These are phyloP conservation scores for Sungouiozyma intestinalis DNA, from an alignment of 805 yeast species.

Conservation along the genomic window DNA sequence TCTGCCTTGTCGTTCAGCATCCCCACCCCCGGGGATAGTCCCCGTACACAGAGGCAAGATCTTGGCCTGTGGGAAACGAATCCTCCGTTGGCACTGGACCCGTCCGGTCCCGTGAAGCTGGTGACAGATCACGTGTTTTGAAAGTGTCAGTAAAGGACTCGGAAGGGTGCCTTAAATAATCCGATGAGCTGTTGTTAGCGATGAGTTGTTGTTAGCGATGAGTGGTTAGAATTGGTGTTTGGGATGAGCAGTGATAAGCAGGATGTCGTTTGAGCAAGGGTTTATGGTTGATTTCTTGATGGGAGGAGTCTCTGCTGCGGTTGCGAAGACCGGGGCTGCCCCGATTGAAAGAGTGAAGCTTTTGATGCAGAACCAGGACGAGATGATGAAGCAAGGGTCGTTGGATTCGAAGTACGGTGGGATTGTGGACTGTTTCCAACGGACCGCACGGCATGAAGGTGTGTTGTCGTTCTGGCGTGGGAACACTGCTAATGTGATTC, in stretches of 20 bases:
- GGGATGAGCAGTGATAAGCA: too few relatives aligned
- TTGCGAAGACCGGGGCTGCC: conserved; percentile 99
- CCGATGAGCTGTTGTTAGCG: neutral
- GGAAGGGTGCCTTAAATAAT: neutral
- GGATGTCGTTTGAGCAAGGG: conserved; percentile 1
- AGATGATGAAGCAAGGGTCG: conserved; percentile 93
- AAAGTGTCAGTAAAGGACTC: neutral
- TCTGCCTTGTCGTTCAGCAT: too few relatives aligned
- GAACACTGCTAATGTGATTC: conserved; percentile 93
- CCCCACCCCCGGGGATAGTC: too few relatives aligned
- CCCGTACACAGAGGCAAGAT: too few relatives aligned
- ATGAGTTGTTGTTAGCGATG: too few relatives aligned
- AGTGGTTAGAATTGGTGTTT: too few relatives aligned
- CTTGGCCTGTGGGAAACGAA: too few relatives aligned
- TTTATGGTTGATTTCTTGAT: conserved; percentile 83
- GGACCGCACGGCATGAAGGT: conserved; percentile 89
- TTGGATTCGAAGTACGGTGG: conserved; percentile 70
- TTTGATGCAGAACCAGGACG: conserved; percentile 91
- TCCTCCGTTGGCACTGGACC: too few relatives aligned
- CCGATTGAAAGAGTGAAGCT: conserved; percentile 88
- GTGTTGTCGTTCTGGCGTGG: conserved; percentile 90
- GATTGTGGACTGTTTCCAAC: conserved; percentile 80
- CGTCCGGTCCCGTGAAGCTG: too few relatives aligned
- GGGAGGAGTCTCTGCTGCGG: conserved; percentile 97
- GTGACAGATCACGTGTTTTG: neutral